Conservation (phyloP, 169 alveolate species). For the Eimeria tenella region DNA sequence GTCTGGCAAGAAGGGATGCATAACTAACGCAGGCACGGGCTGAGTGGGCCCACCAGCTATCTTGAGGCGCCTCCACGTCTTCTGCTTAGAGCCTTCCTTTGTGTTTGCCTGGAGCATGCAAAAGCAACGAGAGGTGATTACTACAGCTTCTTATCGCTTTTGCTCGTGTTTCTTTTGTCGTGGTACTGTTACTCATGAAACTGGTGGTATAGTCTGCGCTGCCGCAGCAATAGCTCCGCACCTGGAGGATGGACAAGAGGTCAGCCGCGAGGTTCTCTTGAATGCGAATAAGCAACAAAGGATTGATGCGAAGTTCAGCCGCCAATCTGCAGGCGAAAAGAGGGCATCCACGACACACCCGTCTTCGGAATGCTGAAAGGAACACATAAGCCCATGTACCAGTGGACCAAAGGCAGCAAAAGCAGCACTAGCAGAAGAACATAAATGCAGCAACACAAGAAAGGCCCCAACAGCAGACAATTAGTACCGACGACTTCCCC, state of each 20-base stretch:
- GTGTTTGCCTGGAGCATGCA: slow-evolving; percentile 62
- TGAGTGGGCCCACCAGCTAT: slow-evolving; percentile 50
- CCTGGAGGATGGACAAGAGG: slow-evolving; percentile 64
- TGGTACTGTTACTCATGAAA: neutral
- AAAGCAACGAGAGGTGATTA: neutral
- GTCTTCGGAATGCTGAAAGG: neutral
- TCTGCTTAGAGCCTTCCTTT: slow-evolving; percentile 74
- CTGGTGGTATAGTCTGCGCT: neutral
- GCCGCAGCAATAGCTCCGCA: slow-evolving; percentile 1
- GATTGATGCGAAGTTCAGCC: slow-evolving; percentile 29
- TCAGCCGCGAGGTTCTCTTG: slow-evolving; percentile 75
- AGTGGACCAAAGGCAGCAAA: neutral
- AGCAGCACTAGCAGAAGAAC: neutral
- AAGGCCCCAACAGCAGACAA: neutral
- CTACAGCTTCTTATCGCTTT: neutral
- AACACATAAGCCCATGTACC: neutral
- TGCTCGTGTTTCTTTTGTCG: neutral
- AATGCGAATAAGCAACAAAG: slow-evolving; percentile 52
- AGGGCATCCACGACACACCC: neutral
- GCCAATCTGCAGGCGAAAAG: slow-evolving; percentile 62
- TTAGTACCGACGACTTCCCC: too few relatives aligned
- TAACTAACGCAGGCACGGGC: neutral
- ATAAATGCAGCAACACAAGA: neutral
- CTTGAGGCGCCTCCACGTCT: slow-evolving; percentile 78
- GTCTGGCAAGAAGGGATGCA: neutral